Conservation (phyloP, 1,284 basidiomycete genomes). For the Kwoniella shivajii region DNA sequence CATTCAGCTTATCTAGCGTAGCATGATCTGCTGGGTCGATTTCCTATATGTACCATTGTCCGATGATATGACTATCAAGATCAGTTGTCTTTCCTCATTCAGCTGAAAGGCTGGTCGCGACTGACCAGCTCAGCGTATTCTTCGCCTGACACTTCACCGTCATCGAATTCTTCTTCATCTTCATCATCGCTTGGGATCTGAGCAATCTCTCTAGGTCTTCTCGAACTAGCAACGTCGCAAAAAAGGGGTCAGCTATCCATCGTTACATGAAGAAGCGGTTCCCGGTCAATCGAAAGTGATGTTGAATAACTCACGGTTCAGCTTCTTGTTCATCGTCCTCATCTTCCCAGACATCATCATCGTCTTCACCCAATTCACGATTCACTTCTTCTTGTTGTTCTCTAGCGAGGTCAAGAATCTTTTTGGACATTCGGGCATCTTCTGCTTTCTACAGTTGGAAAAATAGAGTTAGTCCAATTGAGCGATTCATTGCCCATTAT, state of each 20-base stretch:
- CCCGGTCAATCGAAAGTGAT: background rate
- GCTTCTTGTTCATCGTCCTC: conserved; percentile 37
- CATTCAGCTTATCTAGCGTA: conserved; percentile 70
- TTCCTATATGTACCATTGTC: conserved; percentile 54
- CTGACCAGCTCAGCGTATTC: conserved; percentile 60
- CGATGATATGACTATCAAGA: background rate
- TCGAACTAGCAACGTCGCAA: conserved; percentile 30
- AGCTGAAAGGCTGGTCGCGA: background rate
- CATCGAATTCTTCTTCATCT: conserved; percentile 47
- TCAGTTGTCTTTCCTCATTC: background rate
- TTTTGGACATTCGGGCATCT: conserved; percentile 81
- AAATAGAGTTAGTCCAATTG: background rate
- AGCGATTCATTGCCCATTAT: no score
- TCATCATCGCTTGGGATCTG: conserved; percentile 41
- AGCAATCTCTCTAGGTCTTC: conserved; percentile 22
- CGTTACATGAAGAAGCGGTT: background rate
- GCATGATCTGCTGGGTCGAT: conserved; percentile 85
- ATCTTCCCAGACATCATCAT: conserved; percentile 49
- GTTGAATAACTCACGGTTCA: conserved; percentile 27
- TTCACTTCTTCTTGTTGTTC: conserved; percentile 91
- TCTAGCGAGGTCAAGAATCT: conserved; percentile 88
- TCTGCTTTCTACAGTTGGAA: conserved; percentile 63
- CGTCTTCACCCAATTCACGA: conserved; percentile 57
- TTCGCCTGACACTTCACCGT: conserved; percentile 52
- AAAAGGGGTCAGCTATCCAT: background rate